Evolutionary conservation across 352 stramenopile genomes (phyloP).

Genomic region (Globisporangium uncinulatum): DNA sequence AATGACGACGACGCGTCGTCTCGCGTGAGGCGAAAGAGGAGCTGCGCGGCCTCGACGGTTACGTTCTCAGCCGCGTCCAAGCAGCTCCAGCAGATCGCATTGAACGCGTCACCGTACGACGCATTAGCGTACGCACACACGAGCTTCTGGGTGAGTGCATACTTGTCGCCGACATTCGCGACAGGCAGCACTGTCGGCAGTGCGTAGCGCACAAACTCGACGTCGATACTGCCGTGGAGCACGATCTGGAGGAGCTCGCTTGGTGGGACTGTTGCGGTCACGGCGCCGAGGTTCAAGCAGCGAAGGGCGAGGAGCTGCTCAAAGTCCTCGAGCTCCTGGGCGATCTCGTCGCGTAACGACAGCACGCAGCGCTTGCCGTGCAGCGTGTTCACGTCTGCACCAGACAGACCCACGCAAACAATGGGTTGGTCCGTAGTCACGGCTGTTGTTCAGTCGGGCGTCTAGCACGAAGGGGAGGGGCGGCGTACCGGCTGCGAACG

Average conservation of each 20-base stretch:
- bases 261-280: constrained; percentile 30
- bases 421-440: neutral
- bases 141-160: constrained; percentile 42
- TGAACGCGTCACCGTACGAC: constrained; percentile 51
- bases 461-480: neutral
- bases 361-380: constrained; percentile 47
- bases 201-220: constrained; percentile 58
- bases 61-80: constrained; percentile 61
- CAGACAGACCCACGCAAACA: neutral
- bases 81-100: constrained; percentile 66
- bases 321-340: constrained; percentile 63
- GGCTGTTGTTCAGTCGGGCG: too few relatives aligned
- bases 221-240: constrained; percentile 37
- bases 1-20: constrained; percentile 5
- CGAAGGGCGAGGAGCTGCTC: constrained; percentile 51
- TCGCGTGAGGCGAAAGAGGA: constrained; percentile 56
- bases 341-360: constrained; percentile 55
- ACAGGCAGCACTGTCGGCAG: constrained; percentile 55
- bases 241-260: constrained; percentile 61
- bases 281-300: constrained; percentile 53
- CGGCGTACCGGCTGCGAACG: constrained; percentile 29
- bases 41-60: constrained; percentile 52
- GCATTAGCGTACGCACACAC: constrained; percentile 42
- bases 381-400: constrained; percentile 41
- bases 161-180: constrained; percentile 51